Evolutionary conservation across 805 yeast genomes (phyloP).

Genomic region (Wickerhamomyces chaumierensis): DNA sequence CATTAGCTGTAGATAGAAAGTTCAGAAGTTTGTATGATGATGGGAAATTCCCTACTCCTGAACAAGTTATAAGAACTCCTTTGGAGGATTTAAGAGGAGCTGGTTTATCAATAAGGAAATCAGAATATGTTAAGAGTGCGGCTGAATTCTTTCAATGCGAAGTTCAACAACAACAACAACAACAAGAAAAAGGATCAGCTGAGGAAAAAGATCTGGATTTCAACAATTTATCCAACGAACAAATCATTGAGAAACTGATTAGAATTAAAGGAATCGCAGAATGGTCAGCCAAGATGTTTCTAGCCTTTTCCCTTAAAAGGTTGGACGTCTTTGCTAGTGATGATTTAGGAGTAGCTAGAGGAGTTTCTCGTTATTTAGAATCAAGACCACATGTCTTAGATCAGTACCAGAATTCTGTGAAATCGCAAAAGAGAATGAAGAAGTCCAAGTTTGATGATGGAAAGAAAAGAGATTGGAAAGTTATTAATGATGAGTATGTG

Average conservation of each 20-base stretch:
- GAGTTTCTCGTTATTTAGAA: constrained; percentile 53
- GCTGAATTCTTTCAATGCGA: constrained; percentile 45
- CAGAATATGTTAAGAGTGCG: constrained; percentile 46
- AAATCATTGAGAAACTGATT: constrained; percentile 35
- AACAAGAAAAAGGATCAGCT: no score
- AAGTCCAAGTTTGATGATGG: constrained; percentile 21
- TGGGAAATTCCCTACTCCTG: constrained; percentile 30
- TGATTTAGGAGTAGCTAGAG: constrained; percentile 81
- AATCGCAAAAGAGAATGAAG: constrained; percentile 21
- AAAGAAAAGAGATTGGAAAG: constrained; percentile 52
- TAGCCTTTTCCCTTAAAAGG: constrained; percentile 55
- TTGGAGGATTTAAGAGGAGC: constrained; percentile 42
- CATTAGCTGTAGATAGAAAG: constrained; percentile 45
- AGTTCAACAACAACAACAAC: no score
- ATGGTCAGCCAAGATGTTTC: constrained; percentile 89
- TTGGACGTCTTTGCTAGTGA: constrained; percentile 64
- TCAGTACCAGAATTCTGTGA: constrained; percentile 31
- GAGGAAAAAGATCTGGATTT: constrained; percentile 22
- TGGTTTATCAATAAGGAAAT: constrained; percentile 64
- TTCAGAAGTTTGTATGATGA: constrained; percentile 28
- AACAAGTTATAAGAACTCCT: constrained; percentile 27
- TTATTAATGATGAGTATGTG: constrained; percentile 48
- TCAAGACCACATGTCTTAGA: constrained; percentile 37
- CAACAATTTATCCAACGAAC: constrained; percentile 29
- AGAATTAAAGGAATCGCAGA: constrained; percentile 62